Evolutionary conservation across 202 grass and related monocot species (phyloP).

Genomic region (Zizania palustris): DNA sequence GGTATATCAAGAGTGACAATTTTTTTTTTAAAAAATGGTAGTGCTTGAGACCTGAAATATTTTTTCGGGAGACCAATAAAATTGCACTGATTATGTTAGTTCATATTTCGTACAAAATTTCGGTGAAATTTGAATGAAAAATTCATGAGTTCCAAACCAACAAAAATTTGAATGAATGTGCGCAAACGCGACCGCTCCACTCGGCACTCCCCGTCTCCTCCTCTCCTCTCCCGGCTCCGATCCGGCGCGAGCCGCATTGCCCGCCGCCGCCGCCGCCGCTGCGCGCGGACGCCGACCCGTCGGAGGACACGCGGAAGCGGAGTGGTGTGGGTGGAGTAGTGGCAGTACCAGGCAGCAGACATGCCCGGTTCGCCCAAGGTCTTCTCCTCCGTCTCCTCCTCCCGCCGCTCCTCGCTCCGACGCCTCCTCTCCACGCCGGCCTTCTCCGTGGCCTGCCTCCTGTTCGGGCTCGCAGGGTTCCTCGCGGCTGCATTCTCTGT

Average conservation of each 20-base stretch:
- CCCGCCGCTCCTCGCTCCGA: conserved; percentile 49
- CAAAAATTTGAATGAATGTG: no score
- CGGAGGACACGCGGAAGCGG: background rate
- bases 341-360: conserved; percentile 3
- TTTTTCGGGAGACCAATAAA: no score
- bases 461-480: conserved; percentile 83
- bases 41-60: no score
- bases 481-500: conserved; percentile 52
- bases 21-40: no score
- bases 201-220: background rate
- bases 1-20: no score
- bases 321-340: background rate
- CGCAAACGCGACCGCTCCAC: background rate
- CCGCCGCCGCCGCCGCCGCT: background rate
- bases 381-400: conserved; percentile 47
- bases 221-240: background rate
- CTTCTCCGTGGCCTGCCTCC: conserved; percentile 65
- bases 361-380: conserved; percentile 83
- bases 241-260: background rate
- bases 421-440: conserved; percentile 54
- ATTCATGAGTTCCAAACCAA: no score
- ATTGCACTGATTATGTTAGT: no score
- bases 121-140: no score
- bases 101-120: no score
- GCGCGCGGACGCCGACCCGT: background rate